phyloP scores from a whole-genome alignment of 306 rosid species.

The Adenanthera pavonina region DNA sequence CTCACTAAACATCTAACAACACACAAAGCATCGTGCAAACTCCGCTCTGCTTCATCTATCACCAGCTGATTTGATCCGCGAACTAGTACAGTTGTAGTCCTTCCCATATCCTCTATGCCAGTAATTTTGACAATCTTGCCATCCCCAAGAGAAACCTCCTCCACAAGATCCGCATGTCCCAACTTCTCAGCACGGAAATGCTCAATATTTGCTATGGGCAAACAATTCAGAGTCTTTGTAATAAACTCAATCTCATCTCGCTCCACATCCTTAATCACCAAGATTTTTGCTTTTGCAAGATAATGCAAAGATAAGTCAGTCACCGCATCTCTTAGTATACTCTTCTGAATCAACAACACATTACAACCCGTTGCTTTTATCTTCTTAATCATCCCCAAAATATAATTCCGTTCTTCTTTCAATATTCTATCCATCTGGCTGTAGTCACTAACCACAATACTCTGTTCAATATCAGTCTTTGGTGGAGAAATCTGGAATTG shows the following conservation, averaged over 20 bases:
- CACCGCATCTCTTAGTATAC: slow-evolving; percentile 92
- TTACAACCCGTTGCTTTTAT: slow-evolving; percentile 89
- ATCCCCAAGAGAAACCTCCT: slow-evolving; percentile 89
- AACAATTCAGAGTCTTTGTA: slow-evolving; percentile 89
- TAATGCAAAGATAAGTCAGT: slow-evolving; percentile 94
- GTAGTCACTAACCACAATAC: slow-evolving; percentile 88
- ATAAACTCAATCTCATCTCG: slow-evolving; percentile 96
- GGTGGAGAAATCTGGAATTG: slow-evolving; percentile 99
- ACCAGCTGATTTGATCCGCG: slow-evolving; percentile 91
- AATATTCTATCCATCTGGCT: slow-evolving; percentile 97
- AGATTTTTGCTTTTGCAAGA: slow-evolving; percentile 91
- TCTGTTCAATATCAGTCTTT: slow-evolving; percentile 92
- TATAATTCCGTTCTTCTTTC: slow-evolving; percentile 93
- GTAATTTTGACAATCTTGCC: slow-evolving; percentile 92
- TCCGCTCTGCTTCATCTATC: slow-evolving; percentile 92
- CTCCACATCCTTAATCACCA: slow-evolving; percentile 96
- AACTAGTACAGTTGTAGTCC: slow-evolving; percentile 84
- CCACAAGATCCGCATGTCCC: slow-evolving; percentile 90
- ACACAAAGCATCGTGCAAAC: slow-evolving; percentile 96
- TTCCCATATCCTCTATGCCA: slow-evolving; percentile 95
- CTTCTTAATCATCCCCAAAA: slow-evolving; percentile 95
- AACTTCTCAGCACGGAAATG: slow-evolving; percentile 90
- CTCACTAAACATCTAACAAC: slow-evolving; percentile 93
- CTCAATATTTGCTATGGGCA: slow-evolving; percentile 92
- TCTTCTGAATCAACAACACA: slow-evolving; percentile 93